A percentile compares a stretch with the other conserved stretches of the same genome.
phyloP scores from a whole-genome alignment of 176 grass and related monocot species.

The Zea mays region DNA sequence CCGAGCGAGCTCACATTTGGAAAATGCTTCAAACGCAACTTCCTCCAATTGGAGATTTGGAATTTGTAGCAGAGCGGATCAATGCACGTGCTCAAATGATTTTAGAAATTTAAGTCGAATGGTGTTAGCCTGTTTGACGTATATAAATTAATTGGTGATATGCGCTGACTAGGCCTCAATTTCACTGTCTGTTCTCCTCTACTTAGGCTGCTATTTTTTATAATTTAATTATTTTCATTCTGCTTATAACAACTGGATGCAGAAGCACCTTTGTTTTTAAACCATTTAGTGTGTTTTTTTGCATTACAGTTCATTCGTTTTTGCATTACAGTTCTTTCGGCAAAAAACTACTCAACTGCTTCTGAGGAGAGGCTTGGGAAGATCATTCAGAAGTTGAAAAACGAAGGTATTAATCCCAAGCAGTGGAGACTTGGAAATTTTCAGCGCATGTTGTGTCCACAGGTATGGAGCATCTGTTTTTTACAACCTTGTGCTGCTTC shows the following conservation, averaged over 20 bases:
- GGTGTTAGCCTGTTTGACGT: neutral
- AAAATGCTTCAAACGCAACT: neutral
- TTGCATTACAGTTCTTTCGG: conserved; percentile 14
- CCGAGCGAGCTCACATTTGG: neutral
- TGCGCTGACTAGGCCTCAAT: neutral
- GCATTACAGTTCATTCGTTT: conserved; percentile 25
- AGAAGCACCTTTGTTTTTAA: neutral
- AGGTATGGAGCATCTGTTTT: conserved; percentile 34
- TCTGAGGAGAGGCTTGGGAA: conserved; percentile 27
- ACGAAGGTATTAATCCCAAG: conserved; percentile 50
- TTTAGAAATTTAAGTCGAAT: neutral
- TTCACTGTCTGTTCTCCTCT: neutral
- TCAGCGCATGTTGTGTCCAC: conserved; percentile 48
- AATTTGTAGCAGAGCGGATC: neutral
- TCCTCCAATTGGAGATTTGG: no score
- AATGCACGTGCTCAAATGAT: neutral
- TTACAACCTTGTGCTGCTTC: neutral
- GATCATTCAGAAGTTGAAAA: conserved; percentile 49
- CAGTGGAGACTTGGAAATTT: conserved; percentile 46
- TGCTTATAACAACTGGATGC: neutral
- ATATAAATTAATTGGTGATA: neutral
- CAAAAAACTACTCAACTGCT: neutral
- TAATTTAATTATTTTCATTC: neutral
- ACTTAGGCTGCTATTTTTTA: neutral
- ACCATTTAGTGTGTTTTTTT: neutral